Percentiles rank a stretch among this genome's conserved stretches.
phyloP scores from a whole-genome alignment of 306 rosid genomes.

The Quercus robur region DNA sequence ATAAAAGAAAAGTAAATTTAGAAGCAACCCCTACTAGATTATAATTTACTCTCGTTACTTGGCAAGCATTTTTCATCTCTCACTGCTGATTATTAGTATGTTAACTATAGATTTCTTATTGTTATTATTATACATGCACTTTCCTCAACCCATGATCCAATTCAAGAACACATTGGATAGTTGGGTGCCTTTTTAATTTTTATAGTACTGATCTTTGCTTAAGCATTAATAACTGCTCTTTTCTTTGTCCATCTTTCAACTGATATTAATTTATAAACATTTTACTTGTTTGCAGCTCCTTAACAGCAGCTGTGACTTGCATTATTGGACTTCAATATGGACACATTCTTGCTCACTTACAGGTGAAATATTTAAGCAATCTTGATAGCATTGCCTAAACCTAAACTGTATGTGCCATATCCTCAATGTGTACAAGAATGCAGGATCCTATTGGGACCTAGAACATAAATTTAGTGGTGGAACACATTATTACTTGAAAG shows the following conservation, averaged over 20 bases:
- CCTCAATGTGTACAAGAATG: not conserved
- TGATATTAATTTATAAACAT: conserved; percentile 14
- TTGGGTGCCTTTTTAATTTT: not conserved
- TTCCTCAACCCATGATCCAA: not conserved
- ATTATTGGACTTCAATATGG: conserved; percentile 95
- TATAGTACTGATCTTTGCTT: not conserved
- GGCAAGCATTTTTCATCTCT: not conserved
- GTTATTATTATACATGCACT: not conserved
- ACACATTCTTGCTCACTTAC: conserved; percentile 68
- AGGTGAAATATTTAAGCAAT: conserved; percentile 47
- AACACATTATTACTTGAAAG: not conserved
- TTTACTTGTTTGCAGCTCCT: conserved; percentile 50
- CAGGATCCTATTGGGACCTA: not conserved
- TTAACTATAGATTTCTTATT: not conserved
- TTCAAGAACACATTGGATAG: not conserved
- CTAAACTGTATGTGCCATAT: not conserved
- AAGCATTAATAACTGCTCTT: not conserved
- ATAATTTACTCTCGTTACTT: not conserved
- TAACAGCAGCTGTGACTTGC: conserved; percentile 88
- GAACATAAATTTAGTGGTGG: not conserved
- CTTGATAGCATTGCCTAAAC: not conserved
- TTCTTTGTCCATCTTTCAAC: not conserved
- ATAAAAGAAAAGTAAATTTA: not conserved
- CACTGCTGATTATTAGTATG: not conserved
- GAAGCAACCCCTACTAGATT: too few relatives aligned